phyloP scores from a whole-genome alignment of 495 filamentous ascomycete genomes.

The Aspergillus homomorphus region DNA sequence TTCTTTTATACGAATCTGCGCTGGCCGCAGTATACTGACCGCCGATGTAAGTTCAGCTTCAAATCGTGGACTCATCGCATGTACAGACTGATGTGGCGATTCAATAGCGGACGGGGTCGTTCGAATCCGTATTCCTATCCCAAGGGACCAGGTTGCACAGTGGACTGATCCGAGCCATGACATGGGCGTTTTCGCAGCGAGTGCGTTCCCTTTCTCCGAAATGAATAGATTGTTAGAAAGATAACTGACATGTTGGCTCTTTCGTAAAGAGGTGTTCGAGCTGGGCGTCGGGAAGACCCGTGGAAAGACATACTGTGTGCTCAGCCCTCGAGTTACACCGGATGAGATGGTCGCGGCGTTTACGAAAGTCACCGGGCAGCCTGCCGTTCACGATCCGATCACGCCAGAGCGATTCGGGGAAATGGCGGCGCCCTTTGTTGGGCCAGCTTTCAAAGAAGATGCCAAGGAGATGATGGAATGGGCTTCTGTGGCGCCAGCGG shows the following conservation, averaged over 20 bases:
- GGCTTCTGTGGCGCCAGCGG: slow-evolving; percentile 17
- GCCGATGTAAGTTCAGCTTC: slow-evolving; percentile 2
- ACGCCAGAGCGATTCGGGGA: slow-evolving; percentile 16
- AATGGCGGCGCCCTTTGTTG: slow-evolving; percentile 8
- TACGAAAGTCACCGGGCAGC: slow-evolving; percentile 12
- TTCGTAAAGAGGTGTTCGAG: slow-evolving; percentile 11
- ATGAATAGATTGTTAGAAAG: slow-evolving; percentile 2
- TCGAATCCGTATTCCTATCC: slow-evolving; percentile 18
- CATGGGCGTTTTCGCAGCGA: slow-evolving; percentile 20
- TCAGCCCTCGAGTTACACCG: slow-evolving; percentile 1
- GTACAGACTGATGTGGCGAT: not conserved
- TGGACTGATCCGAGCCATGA: slow-evolving; percentile 23
- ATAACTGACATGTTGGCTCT: not conserved
- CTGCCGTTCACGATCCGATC: slow-evolving; percentile 14
- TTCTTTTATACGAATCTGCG: slow-evolving; percentile 22
- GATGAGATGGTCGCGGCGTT: slow-evolving; percentile 15
- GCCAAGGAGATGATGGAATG: slow-evolving; percentile 25
- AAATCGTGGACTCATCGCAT: not conserved
- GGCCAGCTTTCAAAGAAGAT: slow-evolving; percentile 17
- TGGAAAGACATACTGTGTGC: slow-evolving; percentile 18
- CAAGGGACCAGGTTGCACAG: slow-evolving; percentile 12
- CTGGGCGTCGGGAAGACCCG: slow-evolving; percentile 17
- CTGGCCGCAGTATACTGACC: slow-evolving; percentile 18
- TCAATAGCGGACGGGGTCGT: slow-evolving; percentile 17
- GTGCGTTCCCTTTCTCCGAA: slow-evolving; percentile 13